Evolutionary conservation across 805 yeast species (phyloP).

Genomic region (Metschnikowia bowlesiae): DNA sequence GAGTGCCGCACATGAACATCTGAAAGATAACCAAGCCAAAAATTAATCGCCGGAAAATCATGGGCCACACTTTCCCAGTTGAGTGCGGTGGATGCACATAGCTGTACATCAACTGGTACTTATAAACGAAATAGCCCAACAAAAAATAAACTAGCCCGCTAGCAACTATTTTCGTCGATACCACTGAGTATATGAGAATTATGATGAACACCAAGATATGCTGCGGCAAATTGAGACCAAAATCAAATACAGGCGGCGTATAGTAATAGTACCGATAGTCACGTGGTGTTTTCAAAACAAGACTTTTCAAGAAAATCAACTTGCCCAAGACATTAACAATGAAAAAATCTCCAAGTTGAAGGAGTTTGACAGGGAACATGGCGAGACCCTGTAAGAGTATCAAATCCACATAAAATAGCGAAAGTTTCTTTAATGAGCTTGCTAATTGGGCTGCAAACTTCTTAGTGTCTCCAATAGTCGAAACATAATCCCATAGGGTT

Average conservation of each 20-base stretch:
- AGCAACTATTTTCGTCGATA: constrained; percentile 55
- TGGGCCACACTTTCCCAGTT: constrained; percentile 66
- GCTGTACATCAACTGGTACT: constrained; percentile 57
- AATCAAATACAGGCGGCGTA: constrained; percentile 56
- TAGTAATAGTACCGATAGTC: constrained; percentile 48
- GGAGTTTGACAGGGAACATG: constrained; percentile 54
- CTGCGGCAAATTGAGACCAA: constrained; percentile 59
- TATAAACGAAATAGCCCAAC: constrained; percentile 55
- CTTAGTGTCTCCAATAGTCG: constrained; percentile 54
- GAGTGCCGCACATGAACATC: constrained; percentile 59
- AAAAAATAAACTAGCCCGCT: constrained; percentile 55
- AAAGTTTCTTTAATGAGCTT: constrained; percentile 45
- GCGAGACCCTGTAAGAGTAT: constrained; percentile 69
- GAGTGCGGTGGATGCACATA: constrained; percentile 63
- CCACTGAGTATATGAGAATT: constrained; percentile 55
- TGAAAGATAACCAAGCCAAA: constrained; percentile 54
- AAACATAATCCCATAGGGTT: constrained; percentile 55
- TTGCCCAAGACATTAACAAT: constrained; percentile 39
- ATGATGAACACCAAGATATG: constrained; percentile 56
- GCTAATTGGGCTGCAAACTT: constrained; percentile 55
- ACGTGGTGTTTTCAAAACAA: constrained; percentile 46
- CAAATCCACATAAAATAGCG: constrained; percentile 54
- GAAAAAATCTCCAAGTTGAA: constrained; percentile 53
- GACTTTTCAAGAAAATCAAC: constrained; percentile 35
- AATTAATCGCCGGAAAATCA: constrained; percentile 52